Evolutionary conservation across 352 stramenopile genomes (phyloP).

Genomic region (Globisporangium ultimum): DNA sequence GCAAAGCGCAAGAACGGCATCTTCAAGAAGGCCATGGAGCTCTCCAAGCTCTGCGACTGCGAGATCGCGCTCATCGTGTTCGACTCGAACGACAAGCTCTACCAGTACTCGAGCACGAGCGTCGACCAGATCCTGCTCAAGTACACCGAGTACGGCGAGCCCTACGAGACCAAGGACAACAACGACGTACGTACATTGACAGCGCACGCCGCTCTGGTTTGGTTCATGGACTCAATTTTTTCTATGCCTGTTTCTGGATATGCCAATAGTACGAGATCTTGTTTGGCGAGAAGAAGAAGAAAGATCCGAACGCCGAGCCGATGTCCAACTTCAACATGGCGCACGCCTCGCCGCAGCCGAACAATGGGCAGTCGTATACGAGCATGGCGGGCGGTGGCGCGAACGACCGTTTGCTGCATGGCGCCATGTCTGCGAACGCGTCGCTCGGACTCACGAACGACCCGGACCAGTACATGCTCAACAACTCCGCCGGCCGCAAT

Average conservation of each 20-base stretch:
- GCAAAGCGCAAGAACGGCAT: slow-evolving; percentile 82
- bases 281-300: slow-evolving; percentile 83
- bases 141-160: slow-evolving; percentile 84
- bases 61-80: slow-evolving; percentile 86
- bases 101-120: slow-evolving; percentile 79
- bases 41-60: slow-evolving; percentile 86
- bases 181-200: slow-evolving; percentile 65
- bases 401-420: slow-evolving; percentile 23
- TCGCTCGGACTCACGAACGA: slow-evolving; percentile 60
- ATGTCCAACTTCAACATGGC: slow-evolving; percentile 31
- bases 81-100: slow-evolving; percentile 85
- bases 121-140: slow-evolving; percentile 85
- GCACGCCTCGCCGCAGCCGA: slow-evolving; percentile 13
- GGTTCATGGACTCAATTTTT: neutral
- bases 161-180: slow-evolving; percentile 83
- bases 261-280: slow-evolving; percentile 68
- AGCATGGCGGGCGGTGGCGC: slow-evolving; percentile 18
- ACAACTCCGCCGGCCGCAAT: slow-evolving; percentile 18
- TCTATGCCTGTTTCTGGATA: neutral
- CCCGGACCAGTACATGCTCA: slow-evolving; percentile 63
- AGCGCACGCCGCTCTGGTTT: neutral
- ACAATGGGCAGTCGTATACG: slow-evolving; percentile 27
- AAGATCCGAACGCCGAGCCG: slow-evolving; percentile 37
- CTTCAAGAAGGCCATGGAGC: slow-evolving; percentile 87
- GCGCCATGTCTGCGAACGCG: slow-evolving; percentile 18